Percentiles rank a stretch among this genome's conserved stretches.
These are phyloP conservation scores for Incumbomyces delicatus DNA, from an alignment of 2,329 filamentous ascomycete species.

Conservation along the genomic window DNA sequence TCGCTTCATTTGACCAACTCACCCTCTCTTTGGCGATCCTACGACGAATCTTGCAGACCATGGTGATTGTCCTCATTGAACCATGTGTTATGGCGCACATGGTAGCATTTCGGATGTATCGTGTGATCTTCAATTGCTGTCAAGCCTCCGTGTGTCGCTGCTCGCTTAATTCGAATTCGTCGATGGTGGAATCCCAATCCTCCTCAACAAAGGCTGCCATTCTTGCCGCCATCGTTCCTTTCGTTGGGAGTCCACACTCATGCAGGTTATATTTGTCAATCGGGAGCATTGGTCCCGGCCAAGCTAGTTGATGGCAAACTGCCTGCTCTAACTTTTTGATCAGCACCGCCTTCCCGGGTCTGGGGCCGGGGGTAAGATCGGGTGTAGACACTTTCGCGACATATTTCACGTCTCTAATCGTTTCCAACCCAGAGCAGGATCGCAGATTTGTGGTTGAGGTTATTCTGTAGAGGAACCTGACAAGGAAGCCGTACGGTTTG, in stretches of 20 bases:
- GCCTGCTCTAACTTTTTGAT: conserved; percentile 2
- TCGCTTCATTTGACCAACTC: too few relatives aligned
- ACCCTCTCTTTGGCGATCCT: too few relatives aligned
- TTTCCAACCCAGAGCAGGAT: conserved; percentile 1
- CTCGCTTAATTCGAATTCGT: neutral
- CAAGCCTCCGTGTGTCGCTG: neutral
- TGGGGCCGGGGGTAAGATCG: neutral
- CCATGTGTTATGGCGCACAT: too few relatives aligned
- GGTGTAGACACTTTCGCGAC: neutral
- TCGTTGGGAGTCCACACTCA: neutral
- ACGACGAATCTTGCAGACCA: too few relatives aligned
- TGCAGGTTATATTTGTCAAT: neutral
- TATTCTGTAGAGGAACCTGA: neutral
- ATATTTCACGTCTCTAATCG: neutral
- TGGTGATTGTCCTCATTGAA: too few relatives aligned
- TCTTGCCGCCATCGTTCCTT: too few relatives aligned
- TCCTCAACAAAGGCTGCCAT: neutral
- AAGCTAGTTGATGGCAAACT: neutral
- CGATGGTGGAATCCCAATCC: neutral
- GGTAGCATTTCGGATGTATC: too few relatives aligned
- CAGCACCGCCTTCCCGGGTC: neutral
- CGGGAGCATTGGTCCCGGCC: neutral
- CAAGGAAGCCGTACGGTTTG: neutral
- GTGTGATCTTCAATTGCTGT: too few relatives aligned
- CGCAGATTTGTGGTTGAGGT: neutral